Evolutionary conservation across 192 early-diverging fungal genomes (phyloP), one percentile per base, ranked within the genome.

Genomic region (Coemansia sp.): DNA sequence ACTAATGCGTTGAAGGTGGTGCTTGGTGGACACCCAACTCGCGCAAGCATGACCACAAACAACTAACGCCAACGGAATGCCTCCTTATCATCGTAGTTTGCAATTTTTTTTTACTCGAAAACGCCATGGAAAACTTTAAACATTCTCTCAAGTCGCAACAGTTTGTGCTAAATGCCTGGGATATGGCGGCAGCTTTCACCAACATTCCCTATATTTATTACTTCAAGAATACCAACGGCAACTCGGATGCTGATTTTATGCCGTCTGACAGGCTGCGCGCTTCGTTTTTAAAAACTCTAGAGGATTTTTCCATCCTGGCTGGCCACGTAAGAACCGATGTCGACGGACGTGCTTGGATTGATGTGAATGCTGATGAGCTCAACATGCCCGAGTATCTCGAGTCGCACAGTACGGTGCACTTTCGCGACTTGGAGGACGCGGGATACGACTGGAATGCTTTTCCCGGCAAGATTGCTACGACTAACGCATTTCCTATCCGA

Each of bases 351-450:
- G 40, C 25, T 2, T 9, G 35, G 2, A 19, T 68, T 10, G 26
- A 29, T 8, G 53, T 62, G 2, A 49, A 62, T 20, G 1, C 9
- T 20, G n/a, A 21, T 43, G 32, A 62, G 23, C 21, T 69, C 6
- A 69, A 62, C 32, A 45, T 70, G 49, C 67, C 60, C 29, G 50
- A 53, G 38, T 70, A 58, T 25, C 23, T 21, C 2, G 67, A 62
- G 45, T 43, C 55, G 8, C 10, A 44, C 0, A 58, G 55, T 46
- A 8, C 27, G 6, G 15, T 52, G 10, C 46, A 55, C 22, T 60
- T 50, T 14, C n/a, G 20, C 5, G 46, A 55, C 0, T 19, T 67
- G 11, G 31, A 55, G n/a, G n/a, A n/a, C n/a, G n/a, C n/a, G n/a
- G 23, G 42, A 7, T 65, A 53, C 29, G 26, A 38, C 21, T 58